Percentiles rank a stretch among this genome's conserved stretches.
These are phyloP conservation scores for Starmerella sp. DNA, from an alignment of 805 yeast species.

Conservation along the genomic window DNA sequence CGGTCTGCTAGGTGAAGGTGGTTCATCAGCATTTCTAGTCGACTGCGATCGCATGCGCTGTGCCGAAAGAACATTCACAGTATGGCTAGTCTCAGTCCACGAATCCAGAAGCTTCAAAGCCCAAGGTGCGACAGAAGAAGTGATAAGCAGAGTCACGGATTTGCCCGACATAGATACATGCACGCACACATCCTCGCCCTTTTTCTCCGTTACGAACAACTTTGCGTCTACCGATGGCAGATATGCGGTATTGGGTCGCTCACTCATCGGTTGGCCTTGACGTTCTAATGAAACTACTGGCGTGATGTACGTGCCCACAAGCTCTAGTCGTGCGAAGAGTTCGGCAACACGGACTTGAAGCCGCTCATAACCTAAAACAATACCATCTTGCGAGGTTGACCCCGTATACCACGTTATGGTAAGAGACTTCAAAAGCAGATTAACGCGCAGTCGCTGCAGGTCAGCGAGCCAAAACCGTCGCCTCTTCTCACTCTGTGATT, in stretches of 20 bases:
- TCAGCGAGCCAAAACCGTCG: not conserved
- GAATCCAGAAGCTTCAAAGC: conserved; percentile 38
- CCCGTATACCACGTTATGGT: conserved; percentile 61
- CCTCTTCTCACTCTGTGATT: not conserved
- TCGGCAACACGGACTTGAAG: conserved; percentile 56
- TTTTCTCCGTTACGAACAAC: conserved; percentile 9
- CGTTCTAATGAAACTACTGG: conserved; percentile 31
- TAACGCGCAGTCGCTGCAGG: conserved; percentile 12
- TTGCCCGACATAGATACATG: conserved; percentile 23
- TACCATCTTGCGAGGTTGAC: conserved; percentile 41
- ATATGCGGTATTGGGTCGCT: conserved; percentile 22
- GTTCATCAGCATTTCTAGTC: not conserved
- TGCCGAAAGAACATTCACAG: conserved; percentile 1
- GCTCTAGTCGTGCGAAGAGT: conserved; percentile 52
- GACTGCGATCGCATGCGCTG: not conserved
- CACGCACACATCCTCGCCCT: conserved; percentile 12
- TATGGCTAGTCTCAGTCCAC: conserved; percentile 28
- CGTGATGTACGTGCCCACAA: conserved; percentile 58
- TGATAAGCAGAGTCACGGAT: conserved; percentile 22
- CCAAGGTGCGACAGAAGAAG: conserved; percentile 32
- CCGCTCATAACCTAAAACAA: conserved; percentile 67
- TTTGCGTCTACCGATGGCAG: conserved; percentile 25
- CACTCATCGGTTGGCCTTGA: conserved; percentile 18
- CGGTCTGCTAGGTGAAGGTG: not conserved
- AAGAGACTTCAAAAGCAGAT: conserved; percentile 35